phyloP scores from a whole-genome alignment of 202 grass and related monocot genomes.

The Tripidium arundinaceum region DNA sequence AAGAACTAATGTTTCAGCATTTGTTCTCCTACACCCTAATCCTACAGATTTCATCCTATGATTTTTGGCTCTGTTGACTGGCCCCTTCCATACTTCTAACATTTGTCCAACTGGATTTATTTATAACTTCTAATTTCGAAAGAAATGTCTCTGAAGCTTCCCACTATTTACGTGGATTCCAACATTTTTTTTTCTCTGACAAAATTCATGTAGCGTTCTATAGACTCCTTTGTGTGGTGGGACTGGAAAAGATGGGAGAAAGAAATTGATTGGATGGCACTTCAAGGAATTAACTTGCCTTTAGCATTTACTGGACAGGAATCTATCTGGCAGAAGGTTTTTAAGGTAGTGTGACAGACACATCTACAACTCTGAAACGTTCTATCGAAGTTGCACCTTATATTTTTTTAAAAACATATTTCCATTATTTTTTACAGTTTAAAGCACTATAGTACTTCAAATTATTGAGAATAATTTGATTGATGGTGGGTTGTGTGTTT shows the following conservation, averaged over 20 bases:
- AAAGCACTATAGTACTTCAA: neutral
- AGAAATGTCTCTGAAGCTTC: neutral
- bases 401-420: neutral
- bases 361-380: constrained; percentile 5
- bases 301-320: constrained; percentile 99
- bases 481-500: constrained; percentile 4
- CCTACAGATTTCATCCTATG: neutral
- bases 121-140: neutral
- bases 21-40: constrained; percentile 4
- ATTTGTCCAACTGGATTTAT: neutral
- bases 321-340: constrained; percentile 88
- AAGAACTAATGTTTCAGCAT: neutral
- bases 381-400: neutral
- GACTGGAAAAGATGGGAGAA: constrained; percentile 98
- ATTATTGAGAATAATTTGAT: neutral
- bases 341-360: constrained; percentile 51
- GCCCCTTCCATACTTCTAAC: neutral
- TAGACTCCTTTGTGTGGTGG: constrained; percentile 97
- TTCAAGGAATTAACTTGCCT: constrained; percentile 98
- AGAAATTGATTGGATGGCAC: constrained; percentile 99
- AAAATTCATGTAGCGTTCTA: constrained; percentile 43
- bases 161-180: constrained; percentile 12
- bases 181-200: constrained; percentile 26
- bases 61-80: neutral
- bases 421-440: neutral